Evolutionary conservation across 164 flowering plant species (phyloP), one percentile per base, ranked within the genome.

Genomic region (Euptelea pleiosperma): DNA sequence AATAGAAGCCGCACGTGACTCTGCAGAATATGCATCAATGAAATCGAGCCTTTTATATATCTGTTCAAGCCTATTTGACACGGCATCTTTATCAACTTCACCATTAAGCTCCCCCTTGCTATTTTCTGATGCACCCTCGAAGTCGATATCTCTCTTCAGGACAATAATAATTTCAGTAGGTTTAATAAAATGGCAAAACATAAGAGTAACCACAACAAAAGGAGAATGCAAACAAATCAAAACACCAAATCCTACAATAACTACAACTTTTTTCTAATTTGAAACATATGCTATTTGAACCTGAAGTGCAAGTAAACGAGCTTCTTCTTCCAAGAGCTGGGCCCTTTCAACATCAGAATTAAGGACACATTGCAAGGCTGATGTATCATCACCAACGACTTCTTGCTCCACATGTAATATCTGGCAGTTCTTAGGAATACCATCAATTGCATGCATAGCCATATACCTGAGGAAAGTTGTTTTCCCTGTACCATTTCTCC

Each of bases 401-500:
- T 94, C 99, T 69, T 94, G 99, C 82, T 94, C 99, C 31, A 94
- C 97, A 61, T 91, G 97, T 58, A 94, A 84, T 73, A 94, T 87
- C 68, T 91, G 96, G 64, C 96, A 89, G 54, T 87, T 91, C 57
- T 72, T 66, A 61, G 99, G 99, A 73, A 94, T 91, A 42, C 99
- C 99, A 49, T 87, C 91, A 77, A 94, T 94, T 40, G 96, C 96
- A 79, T 91, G 96, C 96, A 91, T 64, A 59, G 99, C 97, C 96
- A 94, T 77, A 73, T 89, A 68, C 81, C 97, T 81, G 28, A 94
- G 87, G 58, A 94, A 91, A 54, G 99, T 91, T 55, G 97, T 91
- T 77, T 94, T 94, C 22, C 99, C 97, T 6, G 96, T 94, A 58
- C 99, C 99, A 75, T 94, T 91, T 74, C 99, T 88, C 61, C 99